Evolutionary conservation across 2,329 filamentous ascomycete genomes (phyloP).

Genomic region (Colletotrichum sp.): DNA sequence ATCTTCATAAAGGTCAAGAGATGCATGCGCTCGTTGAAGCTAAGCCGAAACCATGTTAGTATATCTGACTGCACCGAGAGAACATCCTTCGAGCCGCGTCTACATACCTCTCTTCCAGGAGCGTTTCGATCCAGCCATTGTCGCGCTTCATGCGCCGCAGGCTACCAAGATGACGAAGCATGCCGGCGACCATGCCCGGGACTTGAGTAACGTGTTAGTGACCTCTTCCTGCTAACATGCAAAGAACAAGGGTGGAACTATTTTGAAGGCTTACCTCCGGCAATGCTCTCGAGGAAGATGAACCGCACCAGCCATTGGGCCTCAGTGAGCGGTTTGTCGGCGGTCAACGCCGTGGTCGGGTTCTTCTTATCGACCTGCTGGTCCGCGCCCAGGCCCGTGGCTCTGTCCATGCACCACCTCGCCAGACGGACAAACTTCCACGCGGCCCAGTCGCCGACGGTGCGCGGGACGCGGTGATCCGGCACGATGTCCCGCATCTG

Average conservation of each 20-base stretch:
- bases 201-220: slow-evolving; percentile 48
- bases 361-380: slow-evolving; percentile 68
- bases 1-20: slow-evolving; percentile 92
- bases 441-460: slow-evolving; percentile 78
- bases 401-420: slow-evolving; percentile 81
- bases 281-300: slow-evolving; percentile 91
- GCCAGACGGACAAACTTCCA: slow-evolving; percentile 77
- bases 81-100: slow-evolving; percentile 77
- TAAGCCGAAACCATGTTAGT: not conserved
- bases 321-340: slow-evolving; percentile 73
- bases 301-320: slow-evolving; percentile 72
- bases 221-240: not conserved
- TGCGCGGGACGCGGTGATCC: slow-evolving; percentile 77
- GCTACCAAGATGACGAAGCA: slow-evolving; percentile 87
- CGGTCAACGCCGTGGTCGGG: slow-evolving; percentile 58
- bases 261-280: slow-evolving; percentile 53
- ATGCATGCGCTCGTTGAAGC: not conserved
- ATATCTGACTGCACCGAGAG: not conserved
- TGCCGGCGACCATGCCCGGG: slow-evolving; percentile 95
- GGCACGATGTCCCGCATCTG: slow-evolving; percentile 79
- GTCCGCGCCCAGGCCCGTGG: slow-evolving; percentile 74
- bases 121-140: slow-evolving; percentile 95
- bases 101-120: slow-evolving; percentile 90
- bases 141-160: slow-evolving; percentile 87
- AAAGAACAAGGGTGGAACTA: not conserved